These are phyloP conservation scores for Emergomyces pasteurianus DNA, from an alignment of 2,329 filamentous ascomycete species.

Conservation along the genomic window DNA sequence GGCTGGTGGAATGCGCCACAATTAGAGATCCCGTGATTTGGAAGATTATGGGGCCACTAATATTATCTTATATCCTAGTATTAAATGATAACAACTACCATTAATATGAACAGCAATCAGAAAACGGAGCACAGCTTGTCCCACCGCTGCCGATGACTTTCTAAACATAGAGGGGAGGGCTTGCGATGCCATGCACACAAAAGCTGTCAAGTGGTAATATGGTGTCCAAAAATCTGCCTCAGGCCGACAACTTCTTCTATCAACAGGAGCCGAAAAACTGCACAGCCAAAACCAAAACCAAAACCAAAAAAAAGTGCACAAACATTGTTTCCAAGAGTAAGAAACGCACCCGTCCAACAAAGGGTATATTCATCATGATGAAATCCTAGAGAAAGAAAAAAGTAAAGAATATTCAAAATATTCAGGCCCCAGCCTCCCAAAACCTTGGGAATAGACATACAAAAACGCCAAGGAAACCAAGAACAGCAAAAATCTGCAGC, in stretches of 20 bases:
- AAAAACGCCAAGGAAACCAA: constrained; percentile 13
- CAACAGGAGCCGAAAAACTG: neutral
- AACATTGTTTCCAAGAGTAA: neutral
- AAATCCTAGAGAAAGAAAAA: neutral
- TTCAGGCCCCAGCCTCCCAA: neutral
- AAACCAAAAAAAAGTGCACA: neutral
- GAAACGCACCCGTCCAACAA: no score
- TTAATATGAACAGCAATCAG: neutral
- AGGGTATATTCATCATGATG: neutral
- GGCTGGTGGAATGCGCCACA: neutral
- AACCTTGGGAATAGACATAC: neutral
- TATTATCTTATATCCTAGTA: neutral
- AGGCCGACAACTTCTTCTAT: neutral
- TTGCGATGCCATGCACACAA: neutral
- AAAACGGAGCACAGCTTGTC: neutral
- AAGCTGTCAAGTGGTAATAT: neutral
- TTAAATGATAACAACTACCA: neutral
- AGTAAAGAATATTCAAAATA: neutral
- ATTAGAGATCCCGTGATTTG: neutral
- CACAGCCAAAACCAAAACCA: neutral
- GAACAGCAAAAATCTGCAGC: constrained; percentile 24
- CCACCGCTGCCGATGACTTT: neutral
- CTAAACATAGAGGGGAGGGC: neutral
- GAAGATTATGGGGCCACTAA: no score
- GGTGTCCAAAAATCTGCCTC: neutral